Conservation (phyloP, 345 rosid genomes). For the Ceriops zippeliana region DNA sequence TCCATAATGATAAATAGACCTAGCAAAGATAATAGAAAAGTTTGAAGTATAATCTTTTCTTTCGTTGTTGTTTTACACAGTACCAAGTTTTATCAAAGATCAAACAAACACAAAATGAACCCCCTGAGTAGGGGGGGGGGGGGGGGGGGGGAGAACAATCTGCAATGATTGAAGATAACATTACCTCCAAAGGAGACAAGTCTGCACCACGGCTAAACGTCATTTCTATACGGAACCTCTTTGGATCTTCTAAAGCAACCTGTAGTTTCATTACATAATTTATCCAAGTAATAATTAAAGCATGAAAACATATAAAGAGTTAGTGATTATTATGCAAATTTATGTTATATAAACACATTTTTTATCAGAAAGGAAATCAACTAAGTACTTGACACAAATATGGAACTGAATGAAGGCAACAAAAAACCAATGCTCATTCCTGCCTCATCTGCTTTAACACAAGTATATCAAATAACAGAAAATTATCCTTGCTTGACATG, state of each 20-base stretch:
- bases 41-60: background rate
- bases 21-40: background rate
- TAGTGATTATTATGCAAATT: too few species aligned
- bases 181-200: conserved; percentile 89
- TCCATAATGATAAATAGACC: background rate
- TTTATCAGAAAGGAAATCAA: background rate
- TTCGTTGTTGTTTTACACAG: background rate
- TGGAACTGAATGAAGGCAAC: background rate
- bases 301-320: too few species aligned
- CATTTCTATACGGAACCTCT: conserved; percentile 82
- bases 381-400: background rate
- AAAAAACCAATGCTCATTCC: background rate
- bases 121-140: background rate
- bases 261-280: conserved; percentile 26
- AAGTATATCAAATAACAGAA: conserved; percentile 4
- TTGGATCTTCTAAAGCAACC: conserved; percentile 82
- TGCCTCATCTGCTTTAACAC: background rate
- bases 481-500: background rate
- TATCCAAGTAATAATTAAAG: background rate
- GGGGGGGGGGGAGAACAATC: background rate
- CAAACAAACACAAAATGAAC: background rate
- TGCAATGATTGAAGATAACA: background rate
- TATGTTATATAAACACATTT: too few species aligned
- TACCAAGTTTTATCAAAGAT: background rate
- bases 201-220: conserved; percentile 98